These are phyloP conservation scores for Exophiala phaeomuriformis DNA, from an alignment of 2,329 filamentous ascomycete species.

Conservation along the genomic window DNA sequence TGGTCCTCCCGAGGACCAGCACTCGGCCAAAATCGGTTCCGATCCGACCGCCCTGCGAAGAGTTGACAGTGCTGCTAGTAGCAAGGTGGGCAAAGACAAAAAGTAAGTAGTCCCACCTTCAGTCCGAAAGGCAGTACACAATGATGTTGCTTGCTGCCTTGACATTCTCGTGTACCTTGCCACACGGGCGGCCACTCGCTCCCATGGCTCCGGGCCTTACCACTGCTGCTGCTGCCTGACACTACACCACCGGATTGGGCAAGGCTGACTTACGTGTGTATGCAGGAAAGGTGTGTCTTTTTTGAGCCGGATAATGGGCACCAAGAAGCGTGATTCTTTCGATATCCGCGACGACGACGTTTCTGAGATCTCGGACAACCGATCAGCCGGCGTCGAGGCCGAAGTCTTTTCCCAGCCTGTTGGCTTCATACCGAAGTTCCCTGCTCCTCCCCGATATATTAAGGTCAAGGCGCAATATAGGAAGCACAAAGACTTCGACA, in stretches of 20 bases:
- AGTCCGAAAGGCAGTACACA: constrained; percentile 1
- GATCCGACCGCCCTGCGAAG: constrained; percentile 26
- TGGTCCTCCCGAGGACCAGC: constrained; percentile 32
- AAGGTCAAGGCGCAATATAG: constrained; percentile 76
- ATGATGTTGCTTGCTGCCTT: constrained; percentile 1
- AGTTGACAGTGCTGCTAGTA: constrained; percentile 30
- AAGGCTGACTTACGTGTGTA: constrained; percentile 10
- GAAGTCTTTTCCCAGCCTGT: constrained; percentile 72
- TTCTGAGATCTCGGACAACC: constrained; percentile 62
- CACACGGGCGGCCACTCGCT: constrained; percentile 5
- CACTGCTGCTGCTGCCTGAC: not conserved
- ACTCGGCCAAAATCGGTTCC: constrained; percentile 29
- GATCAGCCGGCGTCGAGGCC: constrained; percentile 74
- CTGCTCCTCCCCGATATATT: constrained; percentile 85
- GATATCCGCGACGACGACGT: constrained; percentile 49
- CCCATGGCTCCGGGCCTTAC: not conserved
- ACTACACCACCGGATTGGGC: not conserved
- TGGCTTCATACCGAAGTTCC: constrained; percentile 78
- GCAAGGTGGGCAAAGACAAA: constrained; percentile 50
- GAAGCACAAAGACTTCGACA: constrained; percentile 72
- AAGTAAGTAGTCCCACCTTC: constrained; percentile 47
- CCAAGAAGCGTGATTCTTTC: constrained; percentile 61
- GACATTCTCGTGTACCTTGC: not conserved
- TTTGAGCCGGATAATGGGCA: constrained; percentile 72
- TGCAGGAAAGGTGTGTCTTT: constrained; percentile 80